Evolutionary conservation across 2,329 filamentous ascomycete genomes (phyloP), one percentile per base, ranked within the genome.

Genomic region (Colletotrichum echinochloae): DNA sequence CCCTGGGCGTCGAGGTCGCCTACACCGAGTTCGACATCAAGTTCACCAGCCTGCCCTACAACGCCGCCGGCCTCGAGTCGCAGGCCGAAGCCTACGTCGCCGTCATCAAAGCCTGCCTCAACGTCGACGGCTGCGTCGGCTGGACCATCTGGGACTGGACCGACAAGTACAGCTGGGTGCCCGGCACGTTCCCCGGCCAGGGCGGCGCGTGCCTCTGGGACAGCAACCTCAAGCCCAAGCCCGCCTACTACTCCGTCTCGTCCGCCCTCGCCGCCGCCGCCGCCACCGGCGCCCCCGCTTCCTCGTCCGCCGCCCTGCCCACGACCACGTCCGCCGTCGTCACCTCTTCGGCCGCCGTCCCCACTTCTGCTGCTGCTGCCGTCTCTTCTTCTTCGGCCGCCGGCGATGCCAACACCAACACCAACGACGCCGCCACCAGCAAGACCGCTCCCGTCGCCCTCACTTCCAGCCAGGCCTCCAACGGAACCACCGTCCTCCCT

Each of bases 61-160:
- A 78, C 3, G 75, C 77, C 2, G 75, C 80, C 3, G 80, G 80
- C 37, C 76, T 83, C 28, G 75, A 78, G 28, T 80, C 82, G 37
- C 88, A 90, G 78, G 83, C 82, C 0, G 73, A 74, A 8, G 84
- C 85, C 52, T 89, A 87, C 71, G 81, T 74, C 20, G 65, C 74
- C 41, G 78, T 79, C 9, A 79, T 83, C 7, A 77, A 77, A 9
- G 77, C 80, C 6, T 83, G 81, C 64, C 73, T 83, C 14, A 78
- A 81, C 41, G 78, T 79, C 8, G 70, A 75, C 48, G 59, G 70
- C 59, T 86, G 84, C 66, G 79, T 85, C 14, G 83, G 83, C 37
- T 76, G 85, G 11, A 83, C 82, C 0, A 75, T 83, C 52, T 85
- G 83, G 83, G 84, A 85, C 55, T 89, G 81, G 64, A 79, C 77